Evolutionary conservation across 2,329 filamentous ascomycete genomes (phyloP), one percentile per base, ranked within the genome.

Genomic region (Alternaria arborescens): DNA sequence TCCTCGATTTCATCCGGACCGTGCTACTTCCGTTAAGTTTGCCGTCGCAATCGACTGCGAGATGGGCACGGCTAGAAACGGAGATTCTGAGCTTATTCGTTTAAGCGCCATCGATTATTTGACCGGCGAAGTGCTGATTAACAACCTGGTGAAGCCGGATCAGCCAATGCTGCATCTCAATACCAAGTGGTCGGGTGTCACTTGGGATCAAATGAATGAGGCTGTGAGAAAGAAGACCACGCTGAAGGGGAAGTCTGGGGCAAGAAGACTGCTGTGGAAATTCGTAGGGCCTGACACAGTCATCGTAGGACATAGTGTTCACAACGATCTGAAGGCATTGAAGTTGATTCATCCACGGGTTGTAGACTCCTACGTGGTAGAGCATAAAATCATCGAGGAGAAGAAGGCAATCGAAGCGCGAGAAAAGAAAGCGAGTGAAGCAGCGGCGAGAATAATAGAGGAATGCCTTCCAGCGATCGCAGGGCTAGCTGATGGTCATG

Each of bases 11-110:
- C 16, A 36, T 24, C 18, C 46, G 30, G 30, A 48, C n/a, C 46
- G 46, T 28, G 28, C 18, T 20, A 48, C 14, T 8, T 34, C 30
- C 18, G 30, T 34, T 3, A 48, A 24, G 24, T 24, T 24, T 18
- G 62, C 62, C 8, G 80, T 87, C 3, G 83, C 81, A 0, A 73
- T 88, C 4, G 85, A 87, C 61, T 87, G 85, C 62, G 85, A 87
- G 64, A 87, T 87, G 84, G 85, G 85, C 16, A 80, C 77, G 0
- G 75, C 82, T 2, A 64, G 67, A 8, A 74, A 73, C 5, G 80
- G 82, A 7, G 83, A 87, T 10, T 71, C 74, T 0, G 84, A 87
- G 61, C 73, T 87, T 8, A 85, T 88, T 58, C 83, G 85, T 4
- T 42, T 88, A 1, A 83, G 82, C 0, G 68, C 82, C 2, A 68